A percentile compares a stretch with the other conserved stretches of the same genome.
Conservation (phyloP, 73 alveolate species). For the Stentor coeruleus region DNA sequence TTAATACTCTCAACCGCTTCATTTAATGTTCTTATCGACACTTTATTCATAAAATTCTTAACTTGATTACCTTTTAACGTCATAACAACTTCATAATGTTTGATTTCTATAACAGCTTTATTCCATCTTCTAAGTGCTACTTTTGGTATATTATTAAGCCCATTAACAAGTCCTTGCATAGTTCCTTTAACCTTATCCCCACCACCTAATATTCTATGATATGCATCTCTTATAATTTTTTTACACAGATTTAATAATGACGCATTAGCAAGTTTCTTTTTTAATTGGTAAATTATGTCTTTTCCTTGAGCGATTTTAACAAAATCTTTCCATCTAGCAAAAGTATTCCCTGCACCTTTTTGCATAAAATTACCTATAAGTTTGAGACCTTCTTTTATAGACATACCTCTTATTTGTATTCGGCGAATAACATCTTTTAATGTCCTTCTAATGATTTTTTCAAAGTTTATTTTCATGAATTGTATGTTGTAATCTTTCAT, state of each 20-base stretch:
- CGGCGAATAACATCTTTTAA: not conserved
- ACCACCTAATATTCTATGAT: not conserved
- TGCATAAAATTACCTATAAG: not conserved
- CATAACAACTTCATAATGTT: not conserved
- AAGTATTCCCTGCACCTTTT: not conserved
- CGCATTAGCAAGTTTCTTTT: not conserved
- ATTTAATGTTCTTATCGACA: not conserved
- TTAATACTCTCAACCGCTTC: not conserved
- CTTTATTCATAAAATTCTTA: not conserved
- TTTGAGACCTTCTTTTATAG: not conserved
- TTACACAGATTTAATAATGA: not conserved
- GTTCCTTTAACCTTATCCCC: not conserved
- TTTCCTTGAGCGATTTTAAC: not conserved
- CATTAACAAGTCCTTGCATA: not conserved
- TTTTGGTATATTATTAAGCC: not conserved
- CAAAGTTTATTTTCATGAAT: not conserved
- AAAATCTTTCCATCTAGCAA: not conserved
- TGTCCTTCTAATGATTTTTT: not conserved
- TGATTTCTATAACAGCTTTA: not conserved
- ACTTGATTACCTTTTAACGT: not conserved
- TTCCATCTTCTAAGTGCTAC: slow-evolving; percentile 16
- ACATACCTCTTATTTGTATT: no score
- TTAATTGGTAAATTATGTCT: not conserved
- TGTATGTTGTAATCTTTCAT: not conserved
- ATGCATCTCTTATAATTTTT: not conserved